Evolutionary conservation across 2,329 filamentous ascomycete genomes (phyloP).

Genomic region (Fusarium beomiforme): DNA sequence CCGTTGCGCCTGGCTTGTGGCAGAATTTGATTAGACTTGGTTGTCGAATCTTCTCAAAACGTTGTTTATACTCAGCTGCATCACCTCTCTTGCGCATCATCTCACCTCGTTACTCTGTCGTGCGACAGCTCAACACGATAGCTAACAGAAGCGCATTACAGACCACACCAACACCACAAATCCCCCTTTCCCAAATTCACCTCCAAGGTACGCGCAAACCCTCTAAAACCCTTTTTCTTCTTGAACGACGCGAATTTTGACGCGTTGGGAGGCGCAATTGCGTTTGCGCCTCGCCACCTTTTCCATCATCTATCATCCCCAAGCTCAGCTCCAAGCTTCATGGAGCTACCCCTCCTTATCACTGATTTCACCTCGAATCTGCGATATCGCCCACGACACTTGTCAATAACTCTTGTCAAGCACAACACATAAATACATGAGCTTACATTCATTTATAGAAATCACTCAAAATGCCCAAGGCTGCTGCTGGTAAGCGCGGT

Average conservation of each 20-base stretch:
- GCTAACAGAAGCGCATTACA: conserved; percentile 45
- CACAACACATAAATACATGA: background rate
- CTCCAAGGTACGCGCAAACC: conserved; percentile 37
- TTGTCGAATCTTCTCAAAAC: conserved; percentile 27
- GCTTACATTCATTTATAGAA: conserved; percentile 44
- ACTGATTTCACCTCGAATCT: background rate
- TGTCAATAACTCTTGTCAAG: background rate
- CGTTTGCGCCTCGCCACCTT: conserved; percentile 42
- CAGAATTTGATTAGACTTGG: conserved; percentile 30
- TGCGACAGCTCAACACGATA: conserved; percentile 31
- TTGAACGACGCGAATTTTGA: conserved; percentile 23
- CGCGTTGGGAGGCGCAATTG: conserved; percentile 42
- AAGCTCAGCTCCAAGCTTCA: conserved; percentile 28
- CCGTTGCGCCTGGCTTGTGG: conserved; percentile 20
- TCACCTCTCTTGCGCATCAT: conserved; percentile 29
- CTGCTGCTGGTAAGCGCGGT: conserved; percentile 61
- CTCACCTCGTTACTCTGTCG: conserved; percentile 19
- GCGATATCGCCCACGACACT: background rate
- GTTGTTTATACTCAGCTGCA: conserved; percentile 35
- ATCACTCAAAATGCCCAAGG: conserved; percentile 67
- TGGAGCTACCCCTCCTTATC: conserved; percentile 42
- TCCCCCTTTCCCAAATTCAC: conserved; percentile 17
- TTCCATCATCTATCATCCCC: conserved; percentile 5
- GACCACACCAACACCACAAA: conserved; percentile 39
- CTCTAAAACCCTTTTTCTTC: conserved; percentile 22